Percentiles rank a stretch among this genome's conserved stretches.
These are phyloP conservation scores for Zizania latifolia DNA, from an alignment of 176 grass and related monocot species.

Conservation along the genomic window DNA sequence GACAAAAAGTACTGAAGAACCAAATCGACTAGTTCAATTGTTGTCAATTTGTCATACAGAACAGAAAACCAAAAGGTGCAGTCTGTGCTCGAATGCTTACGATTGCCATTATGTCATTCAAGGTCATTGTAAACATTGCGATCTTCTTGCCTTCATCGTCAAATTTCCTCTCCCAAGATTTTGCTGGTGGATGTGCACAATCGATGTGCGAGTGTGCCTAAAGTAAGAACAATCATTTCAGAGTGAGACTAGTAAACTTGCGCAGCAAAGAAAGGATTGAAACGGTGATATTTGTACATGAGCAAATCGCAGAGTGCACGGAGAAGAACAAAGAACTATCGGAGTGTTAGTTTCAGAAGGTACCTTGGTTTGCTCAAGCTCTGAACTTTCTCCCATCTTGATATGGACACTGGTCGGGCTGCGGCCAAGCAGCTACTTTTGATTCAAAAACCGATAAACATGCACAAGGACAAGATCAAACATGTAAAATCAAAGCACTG, in stretches of 20 bases:
- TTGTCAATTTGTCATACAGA: not conserved
- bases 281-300: not conserved
- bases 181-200: constrained; percentile 3
- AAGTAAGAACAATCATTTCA: constrained; percentile 7
- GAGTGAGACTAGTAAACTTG: not conserved
- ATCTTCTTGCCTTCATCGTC: constrained; percentile 63
- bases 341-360: not conserved
- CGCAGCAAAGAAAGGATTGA: not conserved
- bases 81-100: constrained; percentile 28
- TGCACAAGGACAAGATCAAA: not conserved
- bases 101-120: constrained; percentile 32
- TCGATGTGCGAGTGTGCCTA: constrained; percentile 19
- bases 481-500: not conserved
- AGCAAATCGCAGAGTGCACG: not conserved
- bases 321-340: no score
- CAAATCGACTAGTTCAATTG: not conserved
- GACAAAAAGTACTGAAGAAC: not conserved
- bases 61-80: not conserved
- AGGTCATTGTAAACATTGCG: constrained; percentile 31
- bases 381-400: constrained; percentile 23
- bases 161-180: constrained; percentile 53
- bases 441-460: not conserved
- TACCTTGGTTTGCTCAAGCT: constrained; percentile 24
- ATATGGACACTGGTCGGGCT: not conserved
- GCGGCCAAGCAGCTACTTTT: not conserved